Base-by-base conservation (phyloP, 805 yeast genomes). In the Ogataea methylovora region DNA sequence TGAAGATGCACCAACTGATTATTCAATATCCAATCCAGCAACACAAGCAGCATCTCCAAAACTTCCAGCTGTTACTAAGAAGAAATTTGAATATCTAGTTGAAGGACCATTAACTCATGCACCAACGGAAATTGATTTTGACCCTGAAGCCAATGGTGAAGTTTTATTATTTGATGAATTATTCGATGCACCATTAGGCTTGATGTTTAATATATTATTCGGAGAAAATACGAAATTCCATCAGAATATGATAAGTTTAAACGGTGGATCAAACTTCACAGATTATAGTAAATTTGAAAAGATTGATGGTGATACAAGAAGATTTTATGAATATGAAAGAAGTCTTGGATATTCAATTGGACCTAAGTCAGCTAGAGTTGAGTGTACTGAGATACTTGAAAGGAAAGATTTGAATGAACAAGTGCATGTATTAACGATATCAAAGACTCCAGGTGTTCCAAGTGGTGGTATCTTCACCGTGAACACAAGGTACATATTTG, bases 371-470 rank as follows among this genome's bases (percentile, higher is more conserved):
- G 88, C 99, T 3, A 76, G 70, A 37, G 76, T 73, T 12, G 74
- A 76, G 22, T 67, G 64, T 5, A 58, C 56, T 3, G 96, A 87
- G 45, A 61, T 67, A 0, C 65, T 84, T 15, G 72, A 76, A 29
- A 58, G 68, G 30, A 58, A 69, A 46, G 81, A 84, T 47, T 63
- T 65, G 33, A 61, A 70, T 5, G 63, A 66, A 13, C 69, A 69
- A 43, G 71, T 85, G 23, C 69, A 76, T 38, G 76, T 86, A 2
- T 59, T 76, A 2, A 75, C 79, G 27, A 64, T 73, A 2, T 76
- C 90, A 0, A 64, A 61, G 27, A 88, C 98, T 0, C 99, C 98
- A 0, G 92, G 86, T 51, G 97, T 92, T 12, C 98, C 99, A 1
- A 82, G 88, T 48, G 99, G 99, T 4, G 70, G 70, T 28, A 71